Evolutionary conservation across 192 early-diverging fungal species (phyloP).

Genomic region (Blastocladiella britannica): DNA sequence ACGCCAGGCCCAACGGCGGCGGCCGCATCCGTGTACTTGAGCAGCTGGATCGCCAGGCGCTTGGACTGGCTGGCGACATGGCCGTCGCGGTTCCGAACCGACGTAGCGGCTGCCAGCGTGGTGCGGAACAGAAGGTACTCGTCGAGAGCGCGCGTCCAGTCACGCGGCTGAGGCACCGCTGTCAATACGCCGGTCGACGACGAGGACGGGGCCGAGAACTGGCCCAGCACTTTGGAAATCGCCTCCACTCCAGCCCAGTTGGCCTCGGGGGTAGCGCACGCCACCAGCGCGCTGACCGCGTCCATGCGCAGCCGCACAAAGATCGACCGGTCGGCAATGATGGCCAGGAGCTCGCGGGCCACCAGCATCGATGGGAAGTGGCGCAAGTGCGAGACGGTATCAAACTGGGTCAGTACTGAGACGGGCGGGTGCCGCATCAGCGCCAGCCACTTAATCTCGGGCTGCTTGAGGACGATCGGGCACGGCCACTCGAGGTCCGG

Average conservation of each 20-base stretch:
- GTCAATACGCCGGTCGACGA: neutral
- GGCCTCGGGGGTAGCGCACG: neutral
- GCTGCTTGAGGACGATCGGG: slow-evolving; percentile 61
- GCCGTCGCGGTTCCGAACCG: neutral
- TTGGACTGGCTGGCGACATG: neutral
- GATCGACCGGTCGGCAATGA: neutral
- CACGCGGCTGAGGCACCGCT: neutral
- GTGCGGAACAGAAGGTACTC: neutral
- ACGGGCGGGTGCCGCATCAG: neutral
- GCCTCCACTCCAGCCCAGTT: neutral
- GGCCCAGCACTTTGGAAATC: neutral
- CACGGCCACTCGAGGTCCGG: slow-evolving; percentile 89
- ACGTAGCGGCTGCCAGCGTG: neutral
- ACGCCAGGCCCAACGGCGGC: too few species aligned
- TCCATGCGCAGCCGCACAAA: neutral
- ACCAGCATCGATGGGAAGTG: neutral
- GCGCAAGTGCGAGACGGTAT: neutral
- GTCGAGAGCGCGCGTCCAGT: neutral
- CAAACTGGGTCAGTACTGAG: neutral
- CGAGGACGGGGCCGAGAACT: neutral
- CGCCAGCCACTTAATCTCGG: slow-evolving; percentile 73
- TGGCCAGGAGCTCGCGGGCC: neutral
- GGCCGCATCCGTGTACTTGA: neutral
- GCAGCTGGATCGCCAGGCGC: neutral
- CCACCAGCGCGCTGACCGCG: neutral